Base-by-base conservation (phyloP, 2,329 filamentous ascomycete genomes). In the Aureobasidium sp. region DNA sequence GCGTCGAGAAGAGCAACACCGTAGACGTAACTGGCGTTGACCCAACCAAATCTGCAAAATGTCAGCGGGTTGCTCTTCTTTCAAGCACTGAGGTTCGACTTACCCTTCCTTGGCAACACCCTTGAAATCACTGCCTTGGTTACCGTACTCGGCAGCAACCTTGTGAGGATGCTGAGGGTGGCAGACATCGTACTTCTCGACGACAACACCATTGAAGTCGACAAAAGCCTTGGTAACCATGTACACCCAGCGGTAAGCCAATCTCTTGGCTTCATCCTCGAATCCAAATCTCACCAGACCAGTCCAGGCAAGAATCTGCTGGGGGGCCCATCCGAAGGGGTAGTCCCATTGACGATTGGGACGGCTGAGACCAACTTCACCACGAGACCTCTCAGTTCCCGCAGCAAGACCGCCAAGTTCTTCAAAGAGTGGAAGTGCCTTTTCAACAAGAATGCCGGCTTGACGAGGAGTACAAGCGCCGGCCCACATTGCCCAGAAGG, bases 211-310 rank as follows among this genome's bases (percentile, higher is more conserved):
- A 72, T 97, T 97, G 81, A 93, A 97, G 74, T 99, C 93, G 64
- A 97, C 92, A 77, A 97, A 97, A 0, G 94, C 92, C 77, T 96
- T 97, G 63, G 91, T 97, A 70, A 97, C 92, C 93, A 97, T 97
- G 74, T 92, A 96, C 59, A 97, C 78, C 94, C 94, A 99, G 75
- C 94, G 92, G 77, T 99, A 99, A 0, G 91, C 89, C 66, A 99
- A 77, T 37, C 92, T 82, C 77, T 96, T 89, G 1, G 92, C 92
- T 65, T 97, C 92, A 27, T 93, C 89, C 32, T 88, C 86, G 73
- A 96, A 97, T 61, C 92, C 92, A 72, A 97, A 99, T 20, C 92
- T 87, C 70, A 92, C 84, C 63, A 99, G 79, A 2, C 92, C 94
- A 1, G 90, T 92, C 94, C 94, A 99, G 0, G 94, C 93, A 46